Conservation (phyloP, 345 rosid species). For the Brassica rapa region DNA sequence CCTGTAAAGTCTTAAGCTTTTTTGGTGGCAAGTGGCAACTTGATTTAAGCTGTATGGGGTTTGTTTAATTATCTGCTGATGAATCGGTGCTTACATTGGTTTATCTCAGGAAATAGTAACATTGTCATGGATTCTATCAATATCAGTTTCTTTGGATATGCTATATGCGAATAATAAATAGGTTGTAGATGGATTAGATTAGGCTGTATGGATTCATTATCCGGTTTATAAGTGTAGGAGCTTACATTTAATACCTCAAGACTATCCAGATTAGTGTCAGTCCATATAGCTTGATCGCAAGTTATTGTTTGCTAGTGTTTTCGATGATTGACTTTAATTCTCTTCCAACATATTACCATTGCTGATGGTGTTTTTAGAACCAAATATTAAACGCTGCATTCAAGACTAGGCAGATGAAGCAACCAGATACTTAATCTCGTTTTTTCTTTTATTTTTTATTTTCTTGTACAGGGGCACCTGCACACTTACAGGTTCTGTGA, state of each 20-base stretch:
- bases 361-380: too few species aligned
- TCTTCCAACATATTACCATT: too few species aligned
- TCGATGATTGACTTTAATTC: neutral
- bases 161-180: neutral
- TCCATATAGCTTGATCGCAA: neutral
- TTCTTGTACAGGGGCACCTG: constrained; percentile 79
- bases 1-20: neutral
- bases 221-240: neutral
- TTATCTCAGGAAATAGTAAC: neutral
- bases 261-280: neutral
- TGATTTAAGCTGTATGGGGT: neutral
- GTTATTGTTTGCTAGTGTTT: neutral
- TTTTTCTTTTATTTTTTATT: neutral
- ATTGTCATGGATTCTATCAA: neutral
- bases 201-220: neutral
- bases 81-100: neutral
- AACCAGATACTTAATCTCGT: neutral
- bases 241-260: neutral
- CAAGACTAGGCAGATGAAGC: neutral
- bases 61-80: neutral
- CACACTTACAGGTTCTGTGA: constrained; percentile 99
- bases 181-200: neutral
- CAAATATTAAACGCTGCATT: neutral
- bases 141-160: neutral
- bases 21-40: neutral